Evolutionary conservation across 2,329 filamentous ascomycete species (phyloP), one percentile per base, ranked within the genome.

Genomic region (Diaporthe sp.): DNA sequence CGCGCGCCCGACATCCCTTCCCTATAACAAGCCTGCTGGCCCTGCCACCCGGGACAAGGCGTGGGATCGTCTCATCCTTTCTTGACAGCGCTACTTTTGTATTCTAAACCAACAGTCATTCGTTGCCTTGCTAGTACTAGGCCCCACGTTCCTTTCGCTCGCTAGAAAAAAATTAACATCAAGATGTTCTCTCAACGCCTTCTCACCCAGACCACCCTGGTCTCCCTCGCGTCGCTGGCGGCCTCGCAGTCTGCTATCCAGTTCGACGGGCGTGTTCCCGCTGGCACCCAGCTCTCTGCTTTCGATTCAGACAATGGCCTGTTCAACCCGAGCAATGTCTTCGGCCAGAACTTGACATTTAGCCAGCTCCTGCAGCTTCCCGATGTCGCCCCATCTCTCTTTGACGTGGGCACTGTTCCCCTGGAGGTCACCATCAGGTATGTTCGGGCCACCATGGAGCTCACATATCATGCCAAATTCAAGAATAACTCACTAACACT

Each of bases 361-460:
- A 87, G 86, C 73, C 79, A 88, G 72, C 85, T 90, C 49, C 81
- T 92, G 42, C 80, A 88, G 75, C 85, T 90, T 70, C 88, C 88
- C 1, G 79, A 81, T 17, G 82, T 83, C 57, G 77, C 81, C 5
- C 74, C 80, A 4, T 88, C 88, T 17, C 78, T 86, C 34, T 90
- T 90, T 78, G 88, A 90, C 71, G 78, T 78, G 22, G 82, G 83
- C 61, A 84, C 85, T 58, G 82, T 86, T 46, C 83, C 90, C 6
- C 78, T 91, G 31, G 88, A 90, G 79, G 87, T 91, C 13, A 90
- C 88, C 55, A 88, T 92, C 80, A 87, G 82, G 82, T 83, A 73
- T 22, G 77, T 78, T 71, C 22, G 74, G 39, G 51, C 71, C 49
- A 49, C 55, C n/a, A 1, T 2, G 28, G 7, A n/a, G 28, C 73